Evolutionary conservation across 2,329 filamentous ascomycete species (phyloP).

Genomic region (Dothideomycetidae sp.): DNA sequence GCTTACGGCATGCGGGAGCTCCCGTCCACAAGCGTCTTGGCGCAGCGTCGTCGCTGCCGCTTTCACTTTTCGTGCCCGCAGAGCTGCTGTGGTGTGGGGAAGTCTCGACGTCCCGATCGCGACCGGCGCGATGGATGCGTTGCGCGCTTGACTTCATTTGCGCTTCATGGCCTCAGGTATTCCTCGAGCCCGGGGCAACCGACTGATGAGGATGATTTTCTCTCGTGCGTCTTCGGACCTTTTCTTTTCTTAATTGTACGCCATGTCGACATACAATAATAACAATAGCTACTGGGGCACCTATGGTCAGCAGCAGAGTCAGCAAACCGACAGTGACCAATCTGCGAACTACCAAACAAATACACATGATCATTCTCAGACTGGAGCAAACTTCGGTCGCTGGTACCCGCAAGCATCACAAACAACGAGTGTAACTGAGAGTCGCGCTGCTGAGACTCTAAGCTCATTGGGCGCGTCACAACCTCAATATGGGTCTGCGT

Average conservation of each 20-base stretch:
- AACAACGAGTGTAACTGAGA: constrained; percentile 8
- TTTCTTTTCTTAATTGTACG: too few relatives aligned
- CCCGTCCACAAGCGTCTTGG: constrained; percentile 1
- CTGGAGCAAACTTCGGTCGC: constrained; percentile 3
- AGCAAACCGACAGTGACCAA: constrained; percentile 2
- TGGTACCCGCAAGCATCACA: constrained; percentile 5
- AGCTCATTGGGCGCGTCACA: constrained; percentile 11
- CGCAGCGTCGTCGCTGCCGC: background rate
- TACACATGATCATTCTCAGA: constrained; percentile 6
- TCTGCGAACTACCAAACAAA: constrained; percentile 4
- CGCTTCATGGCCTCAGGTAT: too few relatives aligned
- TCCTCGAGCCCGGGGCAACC: too few relatives aligned
- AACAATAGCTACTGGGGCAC: constrained; percentile 16
- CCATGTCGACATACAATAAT: constrained; percentile 19
- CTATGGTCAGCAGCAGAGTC: constrained; percentile 18
- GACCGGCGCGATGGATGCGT: too few relatives aligned
- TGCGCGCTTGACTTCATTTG: too few relatives aligned
- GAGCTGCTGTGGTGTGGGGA: too few relatives aligned
- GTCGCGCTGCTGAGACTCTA: constrained; percentile 12
- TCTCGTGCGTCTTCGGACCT: too few relatives aligned
- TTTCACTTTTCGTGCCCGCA: background rate
- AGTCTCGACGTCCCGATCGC: too few relatives aligned
- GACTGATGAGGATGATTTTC: too few relatives aligned
- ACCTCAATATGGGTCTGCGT: constrained; percentile 1
- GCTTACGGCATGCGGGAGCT: background rate